Base-by-base conservation (phyloP, 129 eudicot species). In the Arctium lappa region DNA sequence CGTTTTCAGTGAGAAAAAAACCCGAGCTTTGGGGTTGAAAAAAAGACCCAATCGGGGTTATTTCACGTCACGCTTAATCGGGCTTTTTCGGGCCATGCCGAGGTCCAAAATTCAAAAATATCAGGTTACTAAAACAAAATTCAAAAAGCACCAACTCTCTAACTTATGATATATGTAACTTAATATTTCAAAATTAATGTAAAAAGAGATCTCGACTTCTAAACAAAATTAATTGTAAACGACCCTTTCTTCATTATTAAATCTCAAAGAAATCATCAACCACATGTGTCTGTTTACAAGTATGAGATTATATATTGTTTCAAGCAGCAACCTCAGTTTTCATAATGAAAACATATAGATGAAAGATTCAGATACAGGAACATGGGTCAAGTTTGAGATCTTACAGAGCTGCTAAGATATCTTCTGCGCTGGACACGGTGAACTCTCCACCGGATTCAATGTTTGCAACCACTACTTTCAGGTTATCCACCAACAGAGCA, bases 391-490 rank as follows among this genome's bases (percentile, higher is more conserved):
- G 22, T 70, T 53, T 50, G 36, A 50, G 72, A 60, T 62, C 7
- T 80, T 60, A 95, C 37, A 95, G 92, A 44, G 97, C 93, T 73
- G 89, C 86, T 79, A 93, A 86, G 66, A 95, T 91, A 5, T 92
- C 97, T 78, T 95, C 97, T 2, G 94, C 97, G 1, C 97, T 77
- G 9, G 99, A 95, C 31, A 95, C 92, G 0, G 97, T 91, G 84
- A 95, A 95, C 18, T 93, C 97, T 50, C 99, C 97, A 69, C 97
- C 95, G 6, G 90, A 22, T 86, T 95, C 97, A 74, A 95, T 44
- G 71, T 93, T 93, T 1, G 97, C 94, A 73, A 81, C 93, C 85
- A 86, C 89, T 31, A 95, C 97, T 86, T 95, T 91, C 37, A 92
- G 89, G 73, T 95, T 82, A 78, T 95, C 97, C n/a, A 93, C 93